phyloP scores from a whole-genome alignment of 352 stramenopile species.

The Globisporangium barbulae region DNA sequence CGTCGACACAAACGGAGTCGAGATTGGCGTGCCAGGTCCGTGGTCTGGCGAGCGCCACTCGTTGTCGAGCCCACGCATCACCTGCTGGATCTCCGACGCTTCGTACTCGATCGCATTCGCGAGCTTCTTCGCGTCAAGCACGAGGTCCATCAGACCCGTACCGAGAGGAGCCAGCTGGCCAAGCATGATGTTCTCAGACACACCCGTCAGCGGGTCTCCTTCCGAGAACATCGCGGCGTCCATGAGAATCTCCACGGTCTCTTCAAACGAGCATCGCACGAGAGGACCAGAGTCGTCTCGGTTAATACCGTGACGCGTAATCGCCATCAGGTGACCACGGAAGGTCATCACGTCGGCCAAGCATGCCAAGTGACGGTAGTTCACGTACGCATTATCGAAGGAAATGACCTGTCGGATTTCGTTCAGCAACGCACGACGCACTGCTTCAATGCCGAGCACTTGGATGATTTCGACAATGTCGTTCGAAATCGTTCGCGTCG shows the following conservation, averaged over 20 bases:
- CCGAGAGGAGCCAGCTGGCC: constrained; percentile 95
- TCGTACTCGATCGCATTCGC: constrained; percentile 97
- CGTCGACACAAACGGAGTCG: constrained; percentile 81
- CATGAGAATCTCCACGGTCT: constrained; percentile 99
- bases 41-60: constrained; percentile 86
- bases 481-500: constrained; percentile 97
- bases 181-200: constrained; percentile 99
- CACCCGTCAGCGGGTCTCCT: constrained; percentile 95
- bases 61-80: constrained; percentile 91
- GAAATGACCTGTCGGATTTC: constrained; percentile 98
- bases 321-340: constrained; percentile 95
- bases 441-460: constrained; percentile 92
- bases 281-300: constrained; percentile 97
- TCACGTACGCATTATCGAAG: constrained; percentile 99
- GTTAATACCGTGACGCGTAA: constrained; percentile 99
- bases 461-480: constrained; percentile 99
- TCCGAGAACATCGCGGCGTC: constrained; percentile 98
- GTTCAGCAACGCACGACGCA: constrained; percentile 88
- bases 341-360: constrained; percentile 99
- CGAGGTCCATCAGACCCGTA: constrained; percentile 97
- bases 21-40: constrained; percentile 74
- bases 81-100: constrained; percentile 89
- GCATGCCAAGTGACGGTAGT: constrained; percentile 98
- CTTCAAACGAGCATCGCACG: constrained; percentile 98
- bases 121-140: constrained; percentile 98